Percentiles rank a stretch among this genome's conserved stretches.
Evolutionary conservation across 1,284 basidiomycete genomes (phyloP).

Genomic region (Puccinia polysora): DNA sequence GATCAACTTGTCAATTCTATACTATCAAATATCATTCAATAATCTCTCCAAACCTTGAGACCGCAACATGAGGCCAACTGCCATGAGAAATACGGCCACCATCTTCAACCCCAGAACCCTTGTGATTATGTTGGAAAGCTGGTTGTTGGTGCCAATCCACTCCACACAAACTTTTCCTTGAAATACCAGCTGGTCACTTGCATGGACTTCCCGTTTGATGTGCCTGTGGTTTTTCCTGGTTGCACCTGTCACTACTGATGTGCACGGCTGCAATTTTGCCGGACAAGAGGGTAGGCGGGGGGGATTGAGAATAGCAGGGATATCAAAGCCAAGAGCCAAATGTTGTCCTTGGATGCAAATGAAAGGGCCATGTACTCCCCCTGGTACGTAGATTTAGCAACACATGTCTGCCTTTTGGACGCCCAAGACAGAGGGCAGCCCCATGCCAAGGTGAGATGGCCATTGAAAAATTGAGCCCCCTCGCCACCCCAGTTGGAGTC

Average conservation of each 20-base stretch:
- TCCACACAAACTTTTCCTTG: not conserved
- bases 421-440: not conserved
- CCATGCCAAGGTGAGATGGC: not conserved
- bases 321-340: not conserved
- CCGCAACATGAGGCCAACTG: too few species aligned
- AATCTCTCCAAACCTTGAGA: too few species aligned
- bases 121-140: slow-evolving; percentile 16
- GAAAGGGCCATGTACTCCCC: slow-evolving; percentile 21
- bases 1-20: too few species aligned
- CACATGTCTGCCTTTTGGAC: slow-evolving; percentile 7
- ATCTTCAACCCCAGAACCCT: not conserved
- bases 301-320: not conserved
- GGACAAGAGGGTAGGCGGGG: not conserved
- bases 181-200: not conserved
- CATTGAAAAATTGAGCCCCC: not conserved
- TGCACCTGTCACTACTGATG: not conserved
- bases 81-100: not conserved
- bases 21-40: too few species aligned
- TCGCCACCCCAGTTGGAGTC: slow-evolving; percentile 27
- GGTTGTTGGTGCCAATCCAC: not conserved
- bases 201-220: slow-evolving; percentile 1
- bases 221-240: not conserved
- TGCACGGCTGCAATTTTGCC: not conserved
- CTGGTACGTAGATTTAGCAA: slow-evolving; percentile 7
- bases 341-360: not conserved